Base-by-base conservation (phyloP, 768 basidiomycete genomes). In the Strobilomyces confusus region DNA sequence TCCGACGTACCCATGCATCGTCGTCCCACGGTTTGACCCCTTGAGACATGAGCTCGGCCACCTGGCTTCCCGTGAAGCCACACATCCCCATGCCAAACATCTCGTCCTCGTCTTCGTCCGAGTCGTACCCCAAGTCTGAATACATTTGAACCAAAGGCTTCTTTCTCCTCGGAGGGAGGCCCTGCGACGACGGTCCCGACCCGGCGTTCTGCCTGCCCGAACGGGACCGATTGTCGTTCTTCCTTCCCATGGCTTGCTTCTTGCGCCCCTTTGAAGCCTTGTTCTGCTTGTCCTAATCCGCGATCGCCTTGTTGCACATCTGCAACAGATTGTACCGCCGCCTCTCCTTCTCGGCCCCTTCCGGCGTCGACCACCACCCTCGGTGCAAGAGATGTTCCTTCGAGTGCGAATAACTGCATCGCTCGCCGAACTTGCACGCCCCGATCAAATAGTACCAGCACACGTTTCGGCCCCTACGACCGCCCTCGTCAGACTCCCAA, bases 331-430 rank as follows among this genome's bases (percentile, higher is more conserved):
- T 41, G 42, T 51, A 56, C 9, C n/a, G 17, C 11, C 42, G 41
- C 26, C 40, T 60, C 43, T 41, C 43, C 15, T 20, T 49, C 1
- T 49, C 22, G 30, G 57, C n/a, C 20, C 57, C 51, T 32, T 58
- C 54, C 9, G 50, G 3, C 2, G 61, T 58, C 20, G 60, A 56
- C 80, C 80, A 83, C 80, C 80, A 82, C 1, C 80, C 75, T 22
- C 55, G 61, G 30, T 64, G 51, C 5, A 74, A 73, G 6, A 84
- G 73, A 50, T 73, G 76, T 5, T 65, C 65, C 48, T 69, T 75
- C 22, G 75, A 71, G 58, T 84, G 82, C 12, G 75, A 67, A 57
- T 83, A 82, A 7, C 72, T 71, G 57, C 81, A 83, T 38, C 65
- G 67, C 5, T 58, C 44, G 11, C 72, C 68, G 56, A 71, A 77